A percentile compares a stretch with the other conserved stretches of the same genome.
phyloP scores from a whole-genome alignment of 768 basidiomycete genomes.

The Heimioporus sp. region DNA sequence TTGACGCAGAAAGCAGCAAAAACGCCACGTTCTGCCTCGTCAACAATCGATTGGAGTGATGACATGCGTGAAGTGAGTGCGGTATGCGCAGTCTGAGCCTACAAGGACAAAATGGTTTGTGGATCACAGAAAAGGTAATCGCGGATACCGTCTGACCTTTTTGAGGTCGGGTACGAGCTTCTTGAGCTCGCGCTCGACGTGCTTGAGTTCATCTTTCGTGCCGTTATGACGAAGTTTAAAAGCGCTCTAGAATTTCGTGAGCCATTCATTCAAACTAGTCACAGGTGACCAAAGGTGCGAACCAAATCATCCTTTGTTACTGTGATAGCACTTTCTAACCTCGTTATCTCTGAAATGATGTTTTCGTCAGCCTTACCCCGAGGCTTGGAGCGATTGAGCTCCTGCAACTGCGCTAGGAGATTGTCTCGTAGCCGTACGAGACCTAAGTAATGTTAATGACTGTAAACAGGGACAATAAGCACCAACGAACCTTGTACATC shows the following conservation, averaged over 20 bases:
- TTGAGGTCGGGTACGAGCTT: slow-evolving; percentile 65
- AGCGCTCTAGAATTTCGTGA: slow-evolving; percentile 51
- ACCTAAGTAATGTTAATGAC: slow-evolving; percentile 21
- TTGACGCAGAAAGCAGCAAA: slow-evolving; percentile 77
- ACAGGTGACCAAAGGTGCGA: slow-evolving; percentile 18
- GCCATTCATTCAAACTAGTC: background rate
- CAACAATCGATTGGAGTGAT: slow-evolving; percentile 53
- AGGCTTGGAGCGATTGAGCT: slow-evolving; percentile 82
- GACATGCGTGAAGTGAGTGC: slow-evolving; percentile 54
- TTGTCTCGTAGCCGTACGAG: slow-evolving; percentile 65
- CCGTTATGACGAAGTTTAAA: slow-evolving; percentile 74
- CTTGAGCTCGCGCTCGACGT: slow-evolving; percentile 69
- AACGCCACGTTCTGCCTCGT: slow-evolving; percentile 76
- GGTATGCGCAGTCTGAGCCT: slow-evolving; percentile 57
- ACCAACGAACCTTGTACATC: slow-evolving; percentile 73
- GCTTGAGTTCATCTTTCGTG: slow-evolving; percentile 80
- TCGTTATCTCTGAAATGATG: slow-evolving; percentile 69
- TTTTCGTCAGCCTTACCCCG: slow-evolving; percentile 82
- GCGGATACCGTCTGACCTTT: slow-evolving; percentile 45
- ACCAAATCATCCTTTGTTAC: slow-evolving; percentile 85
- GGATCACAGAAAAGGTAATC: background rate
- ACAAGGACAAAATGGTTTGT: background rate
- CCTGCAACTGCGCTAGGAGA: slow-evolving; percentile 71
- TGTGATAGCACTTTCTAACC: slow-evolving; percentile 74
- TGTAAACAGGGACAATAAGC: background rate